Evolutionary conservation across 1,139 yeast genomes (phyloP).

Genomic region (Taphrina wiesneri): DNA sequence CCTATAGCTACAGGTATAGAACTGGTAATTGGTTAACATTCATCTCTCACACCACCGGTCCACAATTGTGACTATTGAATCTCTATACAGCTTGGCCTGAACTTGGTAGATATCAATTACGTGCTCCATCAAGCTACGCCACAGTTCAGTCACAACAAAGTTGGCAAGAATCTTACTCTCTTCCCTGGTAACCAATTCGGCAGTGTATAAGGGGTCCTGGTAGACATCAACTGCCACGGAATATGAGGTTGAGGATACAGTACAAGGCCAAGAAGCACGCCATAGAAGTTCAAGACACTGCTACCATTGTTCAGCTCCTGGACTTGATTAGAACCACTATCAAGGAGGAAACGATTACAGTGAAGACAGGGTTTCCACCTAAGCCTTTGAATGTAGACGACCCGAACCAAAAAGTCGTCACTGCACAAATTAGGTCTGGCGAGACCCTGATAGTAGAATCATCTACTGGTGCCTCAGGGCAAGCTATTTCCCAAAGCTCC

Average conservation of each 20-base stretch:
- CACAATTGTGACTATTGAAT: too few relatives aligned
- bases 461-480: background rate
- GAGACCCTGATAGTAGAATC: constrained; percentile 56
- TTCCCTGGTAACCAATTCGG: too few relatives aligned
- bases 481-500: background rate
- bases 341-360: constrained; percentile 36
- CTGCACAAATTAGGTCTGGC: constrained; percentile 56
- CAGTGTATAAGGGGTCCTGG: too few relatives aligned
- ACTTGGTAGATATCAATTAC: too few relatives aligned
- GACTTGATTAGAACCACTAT: constrained; percentile 32
- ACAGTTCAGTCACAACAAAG: too few relatives aligned
- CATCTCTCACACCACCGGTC: too few relatives aligned
- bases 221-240: too few relatives aligned
- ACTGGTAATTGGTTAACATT: too few relatives aligned
- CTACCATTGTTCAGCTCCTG: constrained; percentile 43
- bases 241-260: constrained; percentile 20
- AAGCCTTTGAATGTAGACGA: constrained; percentile 48
- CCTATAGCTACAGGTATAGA: too few relatives aligned
- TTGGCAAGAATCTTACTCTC: too few relatives aligned
- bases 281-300: constrained; percentile 41
- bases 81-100: too few relatives aligned
- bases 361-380: constrained; percentile 67
- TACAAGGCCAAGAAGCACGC: constrained; percentile 36
- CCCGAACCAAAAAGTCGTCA: constrained; percentile 43
- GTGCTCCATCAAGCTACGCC: too few relatives aligned